A percentile compares a stretch with the other conserved stretches of the same genome.
Evolutionary conservation across 1,284 basidiomycete species (phyloP).

Genomic region (Sporisorium graminicola): DNA sequence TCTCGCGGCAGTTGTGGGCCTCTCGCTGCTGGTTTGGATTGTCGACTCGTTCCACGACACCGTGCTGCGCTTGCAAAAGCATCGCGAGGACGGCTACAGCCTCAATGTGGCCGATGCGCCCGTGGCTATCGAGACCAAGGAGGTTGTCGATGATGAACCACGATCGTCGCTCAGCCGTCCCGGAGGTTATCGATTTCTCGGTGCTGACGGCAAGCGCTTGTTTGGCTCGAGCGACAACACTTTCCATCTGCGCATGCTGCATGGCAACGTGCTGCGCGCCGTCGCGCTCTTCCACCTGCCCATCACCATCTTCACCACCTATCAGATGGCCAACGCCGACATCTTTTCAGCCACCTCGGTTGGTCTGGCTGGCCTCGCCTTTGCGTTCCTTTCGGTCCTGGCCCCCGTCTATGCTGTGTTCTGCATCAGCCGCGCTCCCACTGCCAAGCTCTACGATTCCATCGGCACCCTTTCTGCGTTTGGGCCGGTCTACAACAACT

Average conservation of each 20-base stretch:
- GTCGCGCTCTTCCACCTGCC: constrained; percentile 93
- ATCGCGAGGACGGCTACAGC: constrained; percentile 45
- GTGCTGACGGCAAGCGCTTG: constrained; percentile 16
- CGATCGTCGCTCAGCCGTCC: constrained; percentile 42
- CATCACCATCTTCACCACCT: constrained; percentile 89
- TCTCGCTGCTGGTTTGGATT: constrained; percentile 79
- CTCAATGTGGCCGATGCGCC: constrained; percentile 14
- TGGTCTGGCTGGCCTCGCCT: constrained; percentile 80
- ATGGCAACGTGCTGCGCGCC: constrained; percentile 90
- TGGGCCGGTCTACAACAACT: constrained; percentile 96
- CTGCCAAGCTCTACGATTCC: constrained; percentile 92
- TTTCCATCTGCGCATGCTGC: constrained; percentile 66
- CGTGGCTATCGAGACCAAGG: constrained; percentile 24
- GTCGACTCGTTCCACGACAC: constrained; percentile 53
- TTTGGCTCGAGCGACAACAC: constrained; percentile 48
- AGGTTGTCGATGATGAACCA: constrained; percentile 24
- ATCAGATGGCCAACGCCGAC: constrained; percentile 79
- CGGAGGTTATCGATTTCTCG: constrained; percentile 49
- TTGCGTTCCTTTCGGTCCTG: constrained; percentile 82
- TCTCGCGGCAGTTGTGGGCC: constrained; percentile 77
- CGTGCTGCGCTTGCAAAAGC: constrained; percentile 31
- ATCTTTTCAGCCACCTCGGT: constrained; percentile 74
- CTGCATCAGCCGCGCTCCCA: constrained; percentile 82
- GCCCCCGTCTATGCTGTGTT: constrained; percentile 82
- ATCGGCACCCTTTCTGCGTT: constrained; percentile 88